Evolutionary conservation across 2,329 filamentous ascomycete genomes (phyloP), one percentile per base, ranked within the genome.

Genomic region (Fusarium duplospermum): DNA sequence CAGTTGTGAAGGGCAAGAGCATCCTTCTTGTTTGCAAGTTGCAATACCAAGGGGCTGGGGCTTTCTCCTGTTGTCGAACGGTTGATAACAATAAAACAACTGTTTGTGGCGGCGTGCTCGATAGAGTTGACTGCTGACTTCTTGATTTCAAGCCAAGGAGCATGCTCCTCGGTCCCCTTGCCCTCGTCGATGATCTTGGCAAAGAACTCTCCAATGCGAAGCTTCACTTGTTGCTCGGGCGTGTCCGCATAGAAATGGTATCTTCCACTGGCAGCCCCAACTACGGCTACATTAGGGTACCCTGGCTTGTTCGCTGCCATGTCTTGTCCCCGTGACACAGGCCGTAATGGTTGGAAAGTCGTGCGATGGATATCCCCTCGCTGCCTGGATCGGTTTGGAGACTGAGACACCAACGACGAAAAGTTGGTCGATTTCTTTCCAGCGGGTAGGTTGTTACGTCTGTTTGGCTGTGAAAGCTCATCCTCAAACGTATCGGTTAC

Each of bases 361-460:
- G 80, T 82, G 9, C 24, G 67, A 24, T 61, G 64, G 16, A 83
- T 81, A 42, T 83, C 81, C 33, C 76, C 79, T 58, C 80, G 75
- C 31, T 47, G 16, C 16, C 42, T 35, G 24, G 42, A 52, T 27
- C 47, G 42, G 27, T 35, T 38, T 3, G 60, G 33, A 57, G 67
- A 36, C n/a, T 66, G 65, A 13, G 65, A 64, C 11, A 62, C 22
- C 10, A 76, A 33, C 5, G 57, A 60, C 20, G 73, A 66, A 29
- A 74, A 76, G 40, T 73, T 75, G 50, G 63, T 72, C 20, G 13
- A 3, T 24, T 61, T 73, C 33, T 74, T 74, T 14, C 18, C 22
- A 54, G 60, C 11, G n/a, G 45, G 40, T 35, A 50, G 47, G n/a
- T 42, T 57, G 31, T 29, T 52, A 40, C 59, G 62, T 27, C 45